Evolutionary conservation across 805 yeast species (phyloP), one percentile per base, ranked within the genome.

Genomic region (Candida saitoana): DNA sequence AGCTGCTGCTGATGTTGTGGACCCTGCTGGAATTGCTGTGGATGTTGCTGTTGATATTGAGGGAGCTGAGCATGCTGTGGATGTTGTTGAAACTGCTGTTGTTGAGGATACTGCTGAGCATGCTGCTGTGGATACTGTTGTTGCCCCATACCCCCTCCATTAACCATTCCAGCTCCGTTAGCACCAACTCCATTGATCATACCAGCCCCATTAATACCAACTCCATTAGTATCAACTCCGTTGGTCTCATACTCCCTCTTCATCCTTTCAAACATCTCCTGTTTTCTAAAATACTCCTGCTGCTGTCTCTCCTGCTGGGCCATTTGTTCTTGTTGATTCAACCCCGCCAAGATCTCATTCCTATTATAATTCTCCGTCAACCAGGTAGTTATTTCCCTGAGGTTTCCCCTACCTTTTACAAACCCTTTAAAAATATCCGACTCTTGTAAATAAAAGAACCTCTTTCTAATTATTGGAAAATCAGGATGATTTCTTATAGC

Each of bases 401-500:
- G 56, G 36, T 68, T 65, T 5, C 74, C 74, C 49, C 60, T 67
- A 4, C 71, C 72, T 43, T 65, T 67, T 18, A 67, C 68, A 51
- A 69, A 67, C 3, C 69, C 73, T 42, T 63, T 62, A 50, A 68
- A 62, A 27, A 70, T 54, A 41, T 65, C 73, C 34, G 66, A 59
- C 43, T 69, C 74, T n/a, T 52, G 55, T 22, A 70, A 52, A 42
- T 70, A 70, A 48, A 56, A 55, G 52, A 67, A 69, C 34, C 63
- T 49, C 40, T 59, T 59, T 19, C 59, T 46, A 19, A 69, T 59
- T 48, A 68, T 54, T 31, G 66, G 66, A 54, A 65, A 69, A 54
- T 66, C 64, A 39, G 57, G 59, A 49, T 69, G 73, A 29, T 57
- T 55, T 51, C 70, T 54, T 27, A 65, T 57, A 18, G 63, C 62